A percentile compares a stretch with the other conserved stretches of the same genome.
Conservation (phyloP, 305 asterid species). For the Fraxinus albicans region DNA sequence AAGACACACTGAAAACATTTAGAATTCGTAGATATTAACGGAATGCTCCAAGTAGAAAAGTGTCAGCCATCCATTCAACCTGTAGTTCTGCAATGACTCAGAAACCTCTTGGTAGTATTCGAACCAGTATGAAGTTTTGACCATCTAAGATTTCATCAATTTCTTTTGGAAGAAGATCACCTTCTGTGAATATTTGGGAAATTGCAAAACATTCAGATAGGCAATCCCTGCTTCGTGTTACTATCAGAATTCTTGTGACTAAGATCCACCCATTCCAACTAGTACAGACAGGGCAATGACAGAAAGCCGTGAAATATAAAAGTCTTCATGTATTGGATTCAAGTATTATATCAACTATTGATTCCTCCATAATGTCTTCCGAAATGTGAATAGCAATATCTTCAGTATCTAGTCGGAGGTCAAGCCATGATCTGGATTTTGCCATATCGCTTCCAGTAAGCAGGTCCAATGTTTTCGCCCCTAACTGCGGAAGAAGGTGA, state of each 20-base stretch:
- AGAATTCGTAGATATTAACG: neutral
- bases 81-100: neutral
- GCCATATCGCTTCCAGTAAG: slow-evolving; percentile 18
- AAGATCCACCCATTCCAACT: neutral
- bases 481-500: slow-evolving; percentile 43
- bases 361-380: slow-evolving; percentile 40
- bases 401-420: slow-evolving; percentile 28
- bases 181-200: neutral
- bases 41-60: neutral
- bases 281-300: neutral
- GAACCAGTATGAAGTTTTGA: neutral
- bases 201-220: neutral
- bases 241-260: neutral
- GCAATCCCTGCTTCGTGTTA: neutral
- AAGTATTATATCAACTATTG: slow-evolving; percentile 25
- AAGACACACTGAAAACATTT: neutral
- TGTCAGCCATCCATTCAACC: neutral
- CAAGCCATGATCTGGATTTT: slow-evolving; percentile 33
- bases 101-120: neutral
- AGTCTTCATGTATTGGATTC: slow-evolving; percentile 17
- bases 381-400: slow-evolving; percentile 28
- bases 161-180: neutral
- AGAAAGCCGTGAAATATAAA: neutral
- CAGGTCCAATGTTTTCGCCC: slow-evolving; percentile 35
- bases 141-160: neutral